A percentile compares a stretch with the other conserved stretches of the same genome.
These are phyloP conservation scores for Neurospora sp. DNA, from an alignment of 2,329 filamentous ascomycete species.

Conservation along the genomic window DNA sequence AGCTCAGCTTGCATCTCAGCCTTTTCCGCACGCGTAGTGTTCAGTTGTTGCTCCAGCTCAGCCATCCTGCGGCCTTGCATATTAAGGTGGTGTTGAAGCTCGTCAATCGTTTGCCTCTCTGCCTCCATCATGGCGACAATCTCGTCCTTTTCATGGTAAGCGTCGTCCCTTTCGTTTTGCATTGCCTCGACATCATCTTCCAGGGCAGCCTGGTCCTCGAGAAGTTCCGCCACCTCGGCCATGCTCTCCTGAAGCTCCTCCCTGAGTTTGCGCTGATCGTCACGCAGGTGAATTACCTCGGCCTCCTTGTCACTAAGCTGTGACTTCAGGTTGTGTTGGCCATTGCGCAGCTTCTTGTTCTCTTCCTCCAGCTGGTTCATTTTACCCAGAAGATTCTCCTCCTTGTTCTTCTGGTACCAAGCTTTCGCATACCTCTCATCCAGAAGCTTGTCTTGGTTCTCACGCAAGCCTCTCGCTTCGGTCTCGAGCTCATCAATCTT, in stretches of 20 bases:
- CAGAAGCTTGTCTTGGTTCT: background rate
- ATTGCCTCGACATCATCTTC: conserved; percentile 5
- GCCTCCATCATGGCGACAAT: conserved; percentile 2
- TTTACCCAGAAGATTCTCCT: conserved; percentile 24
- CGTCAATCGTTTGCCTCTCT: conserved; percentile 24
- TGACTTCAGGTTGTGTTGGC: conserved; percentile 20
- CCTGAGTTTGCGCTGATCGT: background rate
- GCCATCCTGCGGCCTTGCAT: conserved; percentile 27
- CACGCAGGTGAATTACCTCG: background rate
- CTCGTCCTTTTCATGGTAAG: background rate
- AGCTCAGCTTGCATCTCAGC: conserved; percentile 13
- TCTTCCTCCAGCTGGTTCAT: conserved; percentile 28
- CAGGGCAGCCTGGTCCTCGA: conserved; percentile 21
- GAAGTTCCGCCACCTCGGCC: conserved; percentile 23
- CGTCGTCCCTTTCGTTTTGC: conserved; percentile 3
- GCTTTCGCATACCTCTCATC: background rate
- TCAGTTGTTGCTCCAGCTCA: conserved; percentile 24
- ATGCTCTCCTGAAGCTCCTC: conserved; percentile 23
- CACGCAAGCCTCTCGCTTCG: background rate
- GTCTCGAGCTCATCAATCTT: background rate
- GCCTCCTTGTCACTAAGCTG: conserved; percentile 1
- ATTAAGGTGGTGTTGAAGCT: conserved; percentile 24
- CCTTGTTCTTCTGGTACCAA: conserved; percentile 10
- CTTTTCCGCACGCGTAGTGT: conserved; percentile 14
- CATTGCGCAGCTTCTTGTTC: conserved; percentile 21